Evolutionary conservation across 768 basidiomycete genomes (phyloP), one percentile per base, ranked within the genome.

Genomic region (Tricholoma hemisulphureum): DNA sequence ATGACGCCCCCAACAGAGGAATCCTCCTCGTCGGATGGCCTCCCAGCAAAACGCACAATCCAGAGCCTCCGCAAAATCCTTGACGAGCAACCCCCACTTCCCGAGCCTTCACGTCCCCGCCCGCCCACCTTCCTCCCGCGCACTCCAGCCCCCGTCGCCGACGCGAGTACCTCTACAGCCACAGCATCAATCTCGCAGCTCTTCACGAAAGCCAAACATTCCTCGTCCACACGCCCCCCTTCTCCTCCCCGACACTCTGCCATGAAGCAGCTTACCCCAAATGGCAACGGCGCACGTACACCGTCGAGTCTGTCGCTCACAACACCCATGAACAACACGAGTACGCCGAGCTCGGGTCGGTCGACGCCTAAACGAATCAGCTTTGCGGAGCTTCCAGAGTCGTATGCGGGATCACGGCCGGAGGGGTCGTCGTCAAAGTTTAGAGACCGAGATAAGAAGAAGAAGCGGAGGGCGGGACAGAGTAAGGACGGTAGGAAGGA

Each of bases 121-220:
- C 62, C 75, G 0, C 75, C 76, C 1, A 69, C 71, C n/a, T 75
- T 78, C 56, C 62, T 78, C 66, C 76, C 77, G 32, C 73, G 83
- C 3, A 79, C 82, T 2, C 85, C 88, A 1, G 75, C 78, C 9
- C 82, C 83, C 9, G 66, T 70, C 1, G 75, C 87, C 6, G 72
- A 78, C 21, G 77, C 81, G 4, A 78, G 82, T n/a, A 87, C 87
- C 4, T 89, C 87, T 3, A 88, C 77, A 4, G 86, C 91, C 1
- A 93, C 91, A 2, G 91, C 90, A 1, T 88, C 86, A 26, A 78
- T 93, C 49, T 90, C 89, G 21, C 79, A 87, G n/a, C 79, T 92
- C 13, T 88, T 87, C 63, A 89, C 88, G 1, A 87, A 85, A 59
- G 78, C 70, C 29, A 75, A 68, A 39, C 78, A 80, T 61, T 79